Conservation (phyloP, 257 asterid species). For the Handroanthus guayacan region DNA sequence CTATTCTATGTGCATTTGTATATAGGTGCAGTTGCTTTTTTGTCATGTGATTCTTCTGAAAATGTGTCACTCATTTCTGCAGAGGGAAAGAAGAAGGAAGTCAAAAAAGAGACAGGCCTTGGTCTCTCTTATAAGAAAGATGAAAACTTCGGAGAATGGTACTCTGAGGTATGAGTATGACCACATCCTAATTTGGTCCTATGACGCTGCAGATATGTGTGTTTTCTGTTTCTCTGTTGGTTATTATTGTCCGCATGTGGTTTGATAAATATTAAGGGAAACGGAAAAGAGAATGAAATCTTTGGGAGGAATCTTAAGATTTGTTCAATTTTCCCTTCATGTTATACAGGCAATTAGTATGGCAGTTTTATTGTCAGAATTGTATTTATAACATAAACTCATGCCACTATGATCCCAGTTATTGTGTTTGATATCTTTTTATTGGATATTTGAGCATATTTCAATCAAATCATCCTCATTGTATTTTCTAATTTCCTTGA, state of each 20-base stretch:
- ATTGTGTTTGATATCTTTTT: background rate
- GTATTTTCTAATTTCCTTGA: background rate
- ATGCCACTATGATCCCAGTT: too few species aligned
- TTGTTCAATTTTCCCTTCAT: background rate
- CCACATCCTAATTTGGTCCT: background rate
- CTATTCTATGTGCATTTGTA: background rate
- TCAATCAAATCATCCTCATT: background rate
- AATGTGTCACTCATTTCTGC: conserved; percentile 31
- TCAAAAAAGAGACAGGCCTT: conserved; percentile 93
- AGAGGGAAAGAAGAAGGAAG: conserved; percentile 94
- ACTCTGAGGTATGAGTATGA: conserved; percentile 82
- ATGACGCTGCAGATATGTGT: background rate
- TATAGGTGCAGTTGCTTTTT: background rate
- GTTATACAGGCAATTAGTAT: background rate
- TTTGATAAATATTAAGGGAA: background rate
- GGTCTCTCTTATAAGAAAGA: conserved; percentile 91
- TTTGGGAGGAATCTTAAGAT: background rate
- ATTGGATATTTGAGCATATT: background rate
- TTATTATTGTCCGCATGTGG: conserved; percentile 4
- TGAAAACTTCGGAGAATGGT: conserved; percentile 97
- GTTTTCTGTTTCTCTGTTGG: background rate
- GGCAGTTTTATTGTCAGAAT: background rate
- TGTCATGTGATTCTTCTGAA: conserved; percentile 10
- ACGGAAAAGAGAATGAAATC: background rate
- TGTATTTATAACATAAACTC: background rate